Evolutionary conservation across 2,329 filamentous ascomycete species (phyloP).

Genomic region (Curvularia sp.): DNA sequence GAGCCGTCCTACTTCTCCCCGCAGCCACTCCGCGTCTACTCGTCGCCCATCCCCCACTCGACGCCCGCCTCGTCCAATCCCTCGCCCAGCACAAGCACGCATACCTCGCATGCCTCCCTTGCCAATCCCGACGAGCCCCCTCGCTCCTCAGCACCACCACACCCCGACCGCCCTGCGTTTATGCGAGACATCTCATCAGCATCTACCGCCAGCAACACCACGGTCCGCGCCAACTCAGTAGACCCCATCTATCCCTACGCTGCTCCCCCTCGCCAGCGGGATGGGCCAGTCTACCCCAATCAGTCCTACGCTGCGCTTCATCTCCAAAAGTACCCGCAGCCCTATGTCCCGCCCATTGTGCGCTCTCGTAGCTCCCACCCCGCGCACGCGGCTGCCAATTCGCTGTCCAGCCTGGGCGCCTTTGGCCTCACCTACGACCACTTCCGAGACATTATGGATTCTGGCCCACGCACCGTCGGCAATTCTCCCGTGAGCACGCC

Average conservation of each 20-base stretch:
- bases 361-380: constrained; percentile 55
- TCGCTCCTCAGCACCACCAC: constrained; percentile 22
- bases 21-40: constrained; percentile 48
- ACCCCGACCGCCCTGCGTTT: constrained; percentile 48
- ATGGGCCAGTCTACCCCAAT: constrained; percentile 56
- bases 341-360: constrained; percentile 47
- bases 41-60: constrained; percentile 41
- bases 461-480: constrained; percentile 53
- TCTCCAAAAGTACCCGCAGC: constrained; percentile 54
- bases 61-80: constrained; percentile 40
- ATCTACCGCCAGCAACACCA: constrained; percentile 53
- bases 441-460: constrained; percentile 46
- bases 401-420: constrained; percentile 52
- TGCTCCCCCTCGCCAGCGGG: constrained; percentile 29
- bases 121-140: constrained; percentile 17
- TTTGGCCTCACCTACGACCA: constrained; percentile 48
- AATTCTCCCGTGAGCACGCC: constrained; percentile 58
- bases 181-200: constrained; percentile 53
- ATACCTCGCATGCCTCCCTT: constrained; percentile 38
- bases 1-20: constrained; percentile 51
- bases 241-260: constrained; percentile 32
- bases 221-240: constrained; percentile 48
- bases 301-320: constrained; percentile 60
- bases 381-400: constrained; percentile 49
- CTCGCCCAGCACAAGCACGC: constrained; percentile 43